Conservation (phyloP, 495 filamentous ascomycete genomes). For the Terfezia claveryi region DNA sequence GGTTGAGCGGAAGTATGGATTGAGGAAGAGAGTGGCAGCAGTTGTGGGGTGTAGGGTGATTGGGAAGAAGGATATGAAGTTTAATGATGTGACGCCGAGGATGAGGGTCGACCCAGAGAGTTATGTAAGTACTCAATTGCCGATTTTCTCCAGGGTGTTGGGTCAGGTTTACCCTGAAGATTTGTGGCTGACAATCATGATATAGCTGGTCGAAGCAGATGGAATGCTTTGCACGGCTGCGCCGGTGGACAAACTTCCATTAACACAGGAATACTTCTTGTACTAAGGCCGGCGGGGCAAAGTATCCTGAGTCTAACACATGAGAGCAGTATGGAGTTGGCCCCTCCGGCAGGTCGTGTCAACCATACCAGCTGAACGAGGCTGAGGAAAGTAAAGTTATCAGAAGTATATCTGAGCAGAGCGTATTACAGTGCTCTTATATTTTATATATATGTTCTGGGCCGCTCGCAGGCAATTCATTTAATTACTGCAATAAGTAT, state of each 20-base stretch:
- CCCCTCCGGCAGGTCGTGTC: too few relatives aligned
- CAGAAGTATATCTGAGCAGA: too few relatives aligned
- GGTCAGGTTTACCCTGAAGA: not conserved
- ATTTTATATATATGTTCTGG: too few relatives aligned
- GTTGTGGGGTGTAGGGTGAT: conserved; percentile 62
- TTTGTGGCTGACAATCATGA: conserved; percentile 3
- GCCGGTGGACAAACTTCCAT: conserved; percentile 47
- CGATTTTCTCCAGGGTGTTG: conserved; percentile 19
- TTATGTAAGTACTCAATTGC: conserved; percentile 25
- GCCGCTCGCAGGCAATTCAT: too few relatives aligned
- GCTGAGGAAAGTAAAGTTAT: too few relatives aligned
- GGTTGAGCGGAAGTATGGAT: conserved; percentile 47
- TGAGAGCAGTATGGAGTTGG: too few relatives aligned
- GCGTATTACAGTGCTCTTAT: too few relatives aligned
- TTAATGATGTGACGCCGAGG: conserved; percentile 65
- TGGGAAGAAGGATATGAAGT: conserved; percentile 84
- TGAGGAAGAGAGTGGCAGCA: conserved; percentile 62
- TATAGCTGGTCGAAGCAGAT: conserved; percentile 57
- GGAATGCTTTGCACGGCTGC: conserved; percentile 52
- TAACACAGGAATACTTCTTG: conserved; percentile 64
- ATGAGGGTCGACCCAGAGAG: conserved; percentile 90
- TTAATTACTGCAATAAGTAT: too few relatives aligned
- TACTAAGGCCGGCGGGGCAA: conserved; percentile 27
- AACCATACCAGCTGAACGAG: too few relatives aligned
- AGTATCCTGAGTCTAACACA: too few relatives aligned